Base-by-base conservation (phyloP, 495 filamentous ascomycete genomes). In the Acidiella bohemica region DNA sequence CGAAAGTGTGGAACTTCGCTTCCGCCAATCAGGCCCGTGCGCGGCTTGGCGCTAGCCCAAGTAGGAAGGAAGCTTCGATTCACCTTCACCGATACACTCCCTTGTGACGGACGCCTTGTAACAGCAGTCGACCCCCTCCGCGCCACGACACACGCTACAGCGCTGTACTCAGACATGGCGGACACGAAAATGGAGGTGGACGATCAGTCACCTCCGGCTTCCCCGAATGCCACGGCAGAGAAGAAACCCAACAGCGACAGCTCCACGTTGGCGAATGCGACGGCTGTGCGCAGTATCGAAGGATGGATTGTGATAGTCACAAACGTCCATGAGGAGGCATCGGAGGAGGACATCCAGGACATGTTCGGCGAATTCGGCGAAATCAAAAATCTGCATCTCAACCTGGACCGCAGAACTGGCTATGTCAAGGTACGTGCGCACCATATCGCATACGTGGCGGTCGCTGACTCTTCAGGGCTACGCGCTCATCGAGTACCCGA, bases 281-380 rank as follows among this genome's bases (percentile, higher is more conserved):
- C 82, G 5, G 92, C 88, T 11, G 92, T 99, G 37, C 84, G 92
- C 59, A 93, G 84, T 46, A 95, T 99, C 58, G 92, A 99, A 60
- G 92, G 92, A 49, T 99, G 92, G 92, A 96, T 99, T 62, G 70
- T 99, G 48, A 79, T 95, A 42, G 86, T 80, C 44, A 93, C 87
- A 14, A 95, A 96, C 59, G 84, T 96, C 28, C 90, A 99, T 60
- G 92, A 96, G 58, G 92, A 99, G 63, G 84, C 92, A 13, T 84
- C 78, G 53, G 92, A 99, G 65, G 92, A 99, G 62, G 85, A 93
- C 46, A 62, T 99, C 21, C 85, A 80, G 39, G 92, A 99, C 57
- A 70, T 82, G 51, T 99, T 99, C 62, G 84, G 80, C 36, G 92
- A 99, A 53, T 93, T 77, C 57, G 92, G 92, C 44, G 85, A 94